A percentile compares a stretch with the other conserved stretches of the same genome.
These are phyloP conservation scores for Gorgonomyces haynaldii DNA, from an alignment of 192 early-diverging fungal species.

Conservation along the genomic window DNA sequence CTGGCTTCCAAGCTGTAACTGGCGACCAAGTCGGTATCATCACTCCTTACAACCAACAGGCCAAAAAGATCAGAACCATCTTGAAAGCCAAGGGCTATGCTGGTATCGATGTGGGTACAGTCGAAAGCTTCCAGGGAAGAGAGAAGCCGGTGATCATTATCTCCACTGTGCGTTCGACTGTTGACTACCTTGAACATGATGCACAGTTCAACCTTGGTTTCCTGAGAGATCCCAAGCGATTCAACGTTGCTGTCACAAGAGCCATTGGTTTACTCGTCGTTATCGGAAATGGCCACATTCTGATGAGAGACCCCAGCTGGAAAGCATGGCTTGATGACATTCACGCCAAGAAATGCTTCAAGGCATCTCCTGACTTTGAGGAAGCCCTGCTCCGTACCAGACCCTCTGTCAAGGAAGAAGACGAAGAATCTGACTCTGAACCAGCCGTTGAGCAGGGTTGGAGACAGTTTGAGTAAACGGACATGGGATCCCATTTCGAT, in stretches of 20 bases:
- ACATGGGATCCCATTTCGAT: too few relatives aligned
- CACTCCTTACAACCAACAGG: constrained; percentile 23
- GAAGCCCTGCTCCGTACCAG: too few relatives aligned
- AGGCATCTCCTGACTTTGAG: too few relatives aligned
- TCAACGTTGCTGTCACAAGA: constrained; percentile 34
- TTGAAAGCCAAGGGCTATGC: constrained; percentile 13
- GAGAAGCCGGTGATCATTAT: constrained; percentile 21
- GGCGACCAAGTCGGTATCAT: constrained; percentile 18
- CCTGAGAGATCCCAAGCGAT: constrained; percentile 29
- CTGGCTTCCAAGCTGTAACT: constrained; percentile 8
- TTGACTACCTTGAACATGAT: constrained; percentile 14
- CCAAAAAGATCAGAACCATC: constrained; percentile 15
- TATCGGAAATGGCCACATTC: constrained; percentile 19
- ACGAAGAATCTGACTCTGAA: too few relatives aligned
- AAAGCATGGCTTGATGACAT: too few relatives aligned
- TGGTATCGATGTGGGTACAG: constrained; percentile 15
- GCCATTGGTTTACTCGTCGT: constrained; percentile 30
- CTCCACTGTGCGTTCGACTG: constrained; percentile 13
- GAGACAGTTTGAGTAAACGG: too few relatives aligned
- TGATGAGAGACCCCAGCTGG: constrained; percentile 15
- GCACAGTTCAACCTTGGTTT: constrained; percentile 17
- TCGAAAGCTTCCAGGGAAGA: constrained; percentile 26
- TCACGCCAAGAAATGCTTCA: too few relatives aligned
- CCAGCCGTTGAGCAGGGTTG: too few relatives aligned
- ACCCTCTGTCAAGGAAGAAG: too few relatives aligned